Percentiles rank a stretch among this genome's conserved stretches.
Evolutionary conservation across 2,329 filamentous ascomycete species (phyloP).

Genomic region (Penicillium sp.): DNA sequence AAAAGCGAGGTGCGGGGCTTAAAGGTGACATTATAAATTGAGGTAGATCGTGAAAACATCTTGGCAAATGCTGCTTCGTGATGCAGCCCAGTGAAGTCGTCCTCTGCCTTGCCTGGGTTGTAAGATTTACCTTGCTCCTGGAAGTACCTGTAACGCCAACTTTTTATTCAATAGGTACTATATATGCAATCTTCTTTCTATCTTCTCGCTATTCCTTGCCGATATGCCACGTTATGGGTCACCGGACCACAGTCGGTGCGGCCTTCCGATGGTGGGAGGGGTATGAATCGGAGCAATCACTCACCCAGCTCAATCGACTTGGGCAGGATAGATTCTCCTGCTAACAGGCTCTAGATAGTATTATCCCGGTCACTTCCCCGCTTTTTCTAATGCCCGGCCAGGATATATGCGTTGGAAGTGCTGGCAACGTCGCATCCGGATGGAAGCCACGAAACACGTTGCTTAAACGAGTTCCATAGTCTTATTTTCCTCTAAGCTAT

Average conservation of each 20-base stretch:
- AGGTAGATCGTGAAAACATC: conserved; percentile 18
- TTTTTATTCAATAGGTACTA: neutral
- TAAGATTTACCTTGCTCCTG: too few species aligned
- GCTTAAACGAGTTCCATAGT: neutral
- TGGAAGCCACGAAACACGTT: neutral
- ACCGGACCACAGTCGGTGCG: conserved; percentile 22
- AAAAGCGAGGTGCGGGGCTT: neutral
- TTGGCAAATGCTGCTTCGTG: neutral
- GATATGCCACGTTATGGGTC: conserved; percentile 15
- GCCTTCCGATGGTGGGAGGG: conserved; percentile 26
- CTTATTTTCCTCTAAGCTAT: neutral
- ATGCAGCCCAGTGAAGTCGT: neutral
- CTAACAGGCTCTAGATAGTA: neutral
- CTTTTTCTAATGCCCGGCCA: conserved; percentile 1
- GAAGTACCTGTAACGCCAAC: neutral
- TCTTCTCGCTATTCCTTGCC: neutral
- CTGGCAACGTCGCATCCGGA: conserved; percentile 9
- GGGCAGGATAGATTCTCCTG: neutral
- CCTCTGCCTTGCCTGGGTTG: neutral
- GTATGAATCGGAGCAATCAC: conserved; percentile 9
- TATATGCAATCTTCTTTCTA: conserved; percentile 2
- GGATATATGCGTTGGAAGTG: neutral
- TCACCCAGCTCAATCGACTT: conserved; percentile 12
- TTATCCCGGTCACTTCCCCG: neutral
- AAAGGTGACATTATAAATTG: neutral